Base-by-base conservation (phyloP, 805 yeast species). In the Nematodospora valgi region DNA sequence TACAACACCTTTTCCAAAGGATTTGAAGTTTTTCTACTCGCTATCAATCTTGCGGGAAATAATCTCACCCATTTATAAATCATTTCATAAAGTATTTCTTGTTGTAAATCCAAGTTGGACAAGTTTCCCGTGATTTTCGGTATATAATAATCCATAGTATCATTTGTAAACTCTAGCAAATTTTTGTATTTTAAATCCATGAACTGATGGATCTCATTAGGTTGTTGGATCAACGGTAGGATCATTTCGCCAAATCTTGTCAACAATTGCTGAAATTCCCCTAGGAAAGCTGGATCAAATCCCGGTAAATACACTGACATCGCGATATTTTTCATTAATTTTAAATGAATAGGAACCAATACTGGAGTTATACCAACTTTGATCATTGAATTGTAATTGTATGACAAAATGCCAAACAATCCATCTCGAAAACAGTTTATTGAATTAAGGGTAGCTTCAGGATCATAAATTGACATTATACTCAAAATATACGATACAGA, bases 381-480 rank as follows among this genome's bases (percentile, higher is more conserved):
- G 9, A 43, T 45, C 20, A 42, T 34, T 9, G 45, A 38, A 16
- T 48, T 45, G 15, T 55, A 32, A 29, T 58, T 49, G 45, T 56
- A 54, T 12, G 51, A 46, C 39, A 65, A 56, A 22, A 62, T 56
- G 21, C 64, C 49, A 35, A 65, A 62, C 36, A 65, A 45, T 2
- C 72, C 72, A 39, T 65, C 68, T 20, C 68, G 49, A 43, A 64
- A 65, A 37, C 72, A 65, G 22, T 50, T 50, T 20, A 59, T 52
- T 17, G 68, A 60, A 40, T 54, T 45, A 11, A 54, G 39, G 1
- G 68, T 62, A 9, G 68, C 70, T 39, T 62, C 68, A 1, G 70
- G 72, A 36, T 65, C 70, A 43, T 65, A 65, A 23, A 65, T 60
- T 11, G 68, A 54, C 69, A 64, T 64, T 31, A 64, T 45, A 34